Evolutionary conservation across 352 stramenopile genomes (phyloP).

Genomic region (Phytophthora cryptogea): DNA sequence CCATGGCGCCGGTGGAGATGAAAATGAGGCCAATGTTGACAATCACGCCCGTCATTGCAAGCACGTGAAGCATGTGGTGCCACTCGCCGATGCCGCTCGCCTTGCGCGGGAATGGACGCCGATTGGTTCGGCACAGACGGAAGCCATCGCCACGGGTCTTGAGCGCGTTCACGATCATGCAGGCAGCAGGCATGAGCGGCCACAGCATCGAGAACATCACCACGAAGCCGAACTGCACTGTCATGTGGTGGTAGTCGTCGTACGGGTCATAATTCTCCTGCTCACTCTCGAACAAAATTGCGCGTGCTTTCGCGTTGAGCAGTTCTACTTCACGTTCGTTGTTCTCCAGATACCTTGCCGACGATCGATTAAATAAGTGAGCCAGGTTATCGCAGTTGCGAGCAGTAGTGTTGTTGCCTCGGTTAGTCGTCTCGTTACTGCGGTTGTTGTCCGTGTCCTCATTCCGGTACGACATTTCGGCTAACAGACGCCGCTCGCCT

Average conservation of each 20-base stretch:
- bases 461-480: conserved; percentile 59
- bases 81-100: conserved; percentile 76
- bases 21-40: conserved; percentile 82
- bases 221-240: conserved; percentile 84
- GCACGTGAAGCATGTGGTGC: conserved; percentile 67
- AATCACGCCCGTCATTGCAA: conserved; percentile 70
- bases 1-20: conserved; percentile 77
- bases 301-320: conserved; percentile 68
- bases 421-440: background rate
- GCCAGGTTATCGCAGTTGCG: conserved; percentile 21
- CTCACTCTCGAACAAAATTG: conserved; percentile 76
- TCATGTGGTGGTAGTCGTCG: conserved; percentile 81
- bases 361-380: conserved; percentile 63
- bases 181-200: conserved; percentile 78
- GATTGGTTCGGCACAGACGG: conserved; percentile 71
- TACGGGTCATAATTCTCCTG: conserved; percentile 85
- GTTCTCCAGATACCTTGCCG: conserved; percentile 72
- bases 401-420: conserved; percentile 12
- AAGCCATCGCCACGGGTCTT: conserved; percentile 82
- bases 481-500: conserved; percentile 62
- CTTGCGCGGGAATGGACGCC: conserved; percentile 76
- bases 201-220: conserved; percentile 90
- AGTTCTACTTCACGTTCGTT: conserved; percentile 63
- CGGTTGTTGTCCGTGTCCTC: conserved; percentile 14
- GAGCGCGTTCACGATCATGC: conserved; percentile 79